A percentile compares a stretch with the other conserved stretches of the same genome.
These are phyloP conservation scores for Cyphellophora europaea DNA, from an alignment of 2,329 filamentous ascomycete genomes.

Conservation along the genomic window DNA sequence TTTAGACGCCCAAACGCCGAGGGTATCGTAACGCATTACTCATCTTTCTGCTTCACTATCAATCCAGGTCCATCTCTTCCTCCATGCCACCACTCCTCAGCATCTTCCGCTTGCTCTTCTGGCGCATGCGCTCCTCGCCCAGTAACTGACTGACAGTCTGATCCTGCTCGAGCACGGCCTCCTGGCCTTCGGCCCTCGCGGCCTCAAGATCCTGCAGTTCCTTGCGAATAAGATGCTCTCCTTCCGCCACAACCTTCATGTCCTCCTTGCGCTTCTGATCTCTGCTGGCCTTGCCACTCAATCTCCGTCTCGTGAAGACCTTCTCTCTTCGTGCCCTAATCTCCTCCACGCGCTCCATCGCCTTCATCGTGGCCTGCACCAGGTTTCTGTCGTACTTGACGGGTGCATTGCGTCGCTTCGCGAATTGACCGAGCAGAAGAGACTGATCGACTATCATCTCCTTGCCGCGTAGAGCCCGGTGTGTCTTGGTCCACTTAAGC, in stretches of 20 bases:
- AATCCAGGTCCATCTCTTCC: slow-evolving; percentile 40
- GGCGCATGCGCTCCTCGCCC: slow-evolving; percentile 31
- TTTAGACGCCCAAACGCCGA: too few species aligned
- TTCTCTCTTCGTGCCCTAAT: slow-evolving; percentile 76
- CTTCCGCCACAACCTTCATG: slow-evolving; percentile 80
- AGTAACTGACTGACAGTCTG: slow-evolving; percentile 28
- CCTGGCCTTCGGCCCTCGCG: slow-evolving; percentile 27
- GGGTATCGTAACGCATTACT: slow-evolving; percentile 6
- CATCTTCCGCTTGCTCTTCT: slow-evolving; percentile 34
- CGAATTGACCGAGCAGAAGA: slow-evolving; percentile 62
- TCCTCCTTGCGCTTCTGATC: slow-evolving; percentile 70
- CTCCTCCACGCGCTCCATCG: slow-evolving; percentile 84
- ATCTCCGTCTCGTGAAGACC: slow-evolving; percentile 86
- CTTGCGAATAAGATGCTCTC: slow-evolving; percentile 82
- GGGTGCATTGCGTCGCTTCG: slow-evolving; percentile 85
- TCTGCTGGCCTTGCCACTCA: slow-evolving; percentile 69
- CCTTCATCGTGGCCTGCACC: slow-evolving; percentile 74
- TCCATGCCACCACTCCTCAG: slow-evolving; percentile 35
- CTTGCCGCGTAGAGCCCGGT: slow-evolving; percentile 76
- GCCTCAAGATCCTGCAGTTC: slow-evolving; percentile 51
- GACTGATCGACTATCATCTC: slow-evolving; percentile 89
- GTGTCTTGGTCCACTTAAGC: slow-evolving; percentile 93
- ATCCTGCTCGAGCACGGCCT: slow-evolving; percentile 18
- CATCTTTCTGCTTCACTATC: slow-evolving; percentile 15
- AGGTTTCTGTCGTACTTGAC: slow-evolving; percentile 93